Base-by-base conservation (phyloP, 768 basidiomycete species). In the Suillus plorans region DNA sequence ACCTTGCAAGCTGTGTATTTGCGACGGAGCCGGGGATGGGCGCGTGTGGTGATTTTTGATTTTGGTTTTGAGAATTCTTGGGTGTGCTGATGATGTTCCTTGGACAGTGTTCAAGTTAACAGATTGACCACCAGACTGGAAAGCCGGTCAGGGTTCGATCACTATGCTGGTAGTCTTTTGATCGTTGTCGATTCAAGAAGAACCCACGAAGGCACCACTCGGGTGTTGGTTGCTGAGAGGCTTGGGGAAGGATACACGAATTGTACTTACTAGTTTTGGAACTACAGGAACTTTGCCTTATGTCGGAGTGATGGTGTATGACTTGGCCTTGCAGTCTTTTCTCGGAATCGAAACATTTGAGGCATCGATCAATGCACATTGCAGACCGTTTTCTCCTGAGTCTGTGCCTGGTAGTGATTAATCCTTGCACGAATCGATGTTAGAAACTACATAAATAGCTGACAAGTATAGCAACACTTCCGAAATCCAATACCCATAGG, bases 1-100 rank as follows among this genome's bases (percentile, higher is more conserved):
- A 80, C 53, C 71, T 95, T 49, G 76, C 76, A 44, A 87, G 90
- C 65, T 89, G 84, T 13, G 86, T 94, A 58, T 95, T 96, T 73
- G 90, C 91, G 31, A 95, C 93, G 7, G 87, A 86, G 69, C 94
- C 93, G 8, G 90, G 92, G 64, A 85, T 83, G 64, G 94, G 94
- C 8, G 94, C 92, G 18, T 92, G 89, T 76, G 88, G 92, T 92
- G 72, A 70, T 87, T 85, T 34, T 53, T 5, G 25, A 4, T 37
- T 34, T 55, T 14, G 37, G 56, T n/a, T 36, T 25, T 58, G 34
- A 64, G 36, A 14, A 6, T 61, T 65, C 36, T 10, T 34, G 62
- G 28, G 22, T 36, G 9, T 47, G 28, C n/a, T 67, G 59, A 55
- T 25, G 25, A 55, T 25, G 25, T 44, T 28, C n/a, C 12, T 60